Evolutionary conservation across 164 flowering plant genomes (phyloP), one percentile per base, ranked within the genome.

Genomic region (Magnolia sinica): DNA sequence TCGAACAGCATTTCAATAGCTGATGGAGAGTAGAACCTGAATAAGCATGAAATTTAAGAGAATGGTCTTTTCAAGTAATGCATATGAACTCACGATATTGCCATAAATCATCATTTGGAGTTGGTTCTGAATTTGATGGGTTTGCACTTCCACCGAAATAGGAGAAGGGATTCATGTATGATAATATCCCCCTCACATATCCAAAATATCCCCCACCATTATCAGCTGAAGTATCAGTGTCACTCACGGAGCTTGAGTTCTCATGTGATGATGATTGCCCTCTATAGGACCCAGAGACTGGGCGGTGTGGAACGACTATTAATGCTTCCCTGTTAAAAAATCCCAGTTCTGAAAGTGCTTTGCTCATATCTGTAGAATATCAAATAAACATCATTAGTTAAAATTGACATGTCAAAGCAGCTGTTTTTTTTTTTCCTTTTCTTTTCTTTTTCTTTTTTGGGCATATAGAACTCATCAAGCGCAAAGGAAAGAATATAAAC

Each of bases 151-250:
- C 85, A 76, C 91, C 86, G 76, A 90, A 77, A 80, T 92, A 91
- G 68, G 94, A 87, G 58, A 92, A 81, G 8, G 96, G 97, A 77
- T 94, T 94, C n/a, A 84, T 27, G 76, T 82, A 92, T 59, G 94
- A 92, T 19, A 94, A 68, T 19, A 86, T 4, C 74, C 88, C 84
- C 84, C 76, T 89, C 14, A 83, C 76, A 55, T 66, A 80, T 52
- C 81, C 87, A 82, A 87, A 88, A 82, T 89, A 87, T 59, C 96
- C 91, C 24, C 72, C 94, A 74, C 71, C 73, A 70, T 76, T 81
- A 29, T 11, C 81, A 79, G 27, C 79, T 37, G 86, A 79, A 74
- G 84, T 76, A 81, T 75, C 86, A 61, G 10, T 58, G 68, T 22
- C 74, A 8, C 73, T 64, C 23, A 78, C 18, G 23, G 79, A 24